phyloP scores from a whole-genome alignment of 1,284 basidiomycete genomes.

The Trichosporon coremiiforme region DNA sequence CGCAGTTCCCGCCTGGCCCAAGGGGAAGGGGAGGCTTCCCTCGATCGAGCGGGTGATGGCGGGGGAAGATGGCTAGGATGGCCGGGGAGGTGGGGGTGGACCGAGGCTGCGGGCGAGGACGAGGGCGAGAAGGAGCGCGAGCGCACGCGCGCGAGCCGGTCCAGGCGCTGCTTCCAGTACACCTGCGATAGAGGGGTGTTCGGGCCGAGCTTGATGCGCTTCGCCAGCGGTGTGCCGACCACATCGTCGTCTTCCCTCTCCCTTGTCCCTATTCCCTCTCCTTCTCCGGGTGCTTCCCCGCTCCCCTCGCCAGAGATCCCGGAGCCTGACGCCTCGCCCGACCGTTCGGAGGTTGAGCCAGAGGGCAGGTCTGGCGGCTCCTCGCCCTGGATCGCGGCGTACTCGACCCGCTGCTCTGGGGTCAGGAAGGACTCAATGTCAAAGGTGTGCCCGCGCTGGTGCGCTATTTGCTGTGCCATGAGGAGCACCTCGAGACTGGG shows the following conservation, averaged over 20 bases:
- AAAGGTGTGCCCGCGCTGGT: slow-evolving; percentile 38
- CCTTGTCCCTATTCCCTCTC: not conserved
- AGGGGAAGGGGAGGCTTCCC: slow-evolving; percentile 9
- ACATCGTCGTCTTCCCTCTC: not conserved
- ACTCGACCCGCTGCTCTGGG: slow-evolving; percentile 38
- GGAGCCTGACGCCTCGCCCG: not conserved
- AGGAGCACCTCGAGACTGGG: slow-evolving; percentile 42
- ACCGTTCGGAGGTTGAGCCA: not conserved
- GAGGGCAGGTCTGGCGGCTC: not conserved
- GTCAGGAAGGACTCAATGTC: slow-evolving; percentile 45
- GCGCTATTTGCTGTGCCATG: slow-evolving; percentile 42
- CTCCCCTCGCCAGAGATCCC: not conserved
- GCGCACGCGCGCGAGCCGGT: slow-evolving; percentile 11
- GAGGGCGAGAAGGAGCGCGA: slow-evolving; percentile 7
- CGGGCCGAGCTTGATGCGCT: slow-evolving; percentile 15
- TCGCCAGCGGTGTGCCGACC: not conserved
- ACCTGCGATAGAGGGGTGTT: slow-evolving; percentile 26
- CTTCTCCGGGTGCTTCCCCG: not conserved
- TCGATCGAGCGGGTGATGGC: not conserved
- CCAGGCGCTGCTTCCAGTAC: slow-evolving; percentile 30
- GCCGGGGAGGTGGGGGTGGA: not conserved
- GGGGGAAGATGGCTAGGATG: not conserved
- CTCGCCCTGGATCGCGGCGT: slow-evolving; percentile 22
- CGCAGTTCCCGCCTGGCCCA: slow-evolving; percentile 6
- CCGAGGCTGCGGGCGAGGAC: not conserved